phyloP scores from a whole-genome alignment of 768 basidiomycete species.

The Leucocoprinus sp. region DNA sequence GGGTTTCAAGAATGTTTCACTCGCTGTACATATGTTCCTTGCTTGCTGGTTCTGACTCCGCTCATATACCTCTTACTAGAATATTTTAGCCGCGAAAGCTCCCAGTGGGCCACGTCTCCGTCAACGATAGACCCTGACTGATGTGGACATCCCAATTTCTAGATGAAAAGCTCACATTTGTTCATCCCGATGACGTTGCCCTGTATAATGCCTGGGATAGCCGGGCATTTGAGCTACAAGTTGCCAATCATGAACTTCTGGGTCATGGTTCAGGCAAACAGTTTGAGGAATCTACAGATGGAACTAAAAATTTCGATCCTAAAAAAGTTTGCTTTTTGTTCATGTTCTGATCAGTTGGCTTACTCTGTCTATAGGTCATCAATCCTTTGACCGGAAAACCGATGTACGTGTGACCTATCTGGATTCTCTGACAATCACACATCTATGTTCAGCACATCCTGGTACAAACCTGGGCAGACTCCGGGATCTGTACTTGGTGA shows the following conservation, averaged over 20 bases:
- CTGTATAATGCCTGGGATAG: constrained; percentile 75
- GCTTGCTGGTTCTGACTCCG: not conserved
- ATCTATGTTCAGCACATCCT: constrained; percentile 47
- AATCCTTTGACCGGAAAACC: constrained; percentile 76
- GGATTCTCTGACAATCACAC: not conserved
- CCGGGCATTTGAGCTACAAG: constrained; percentile 77
- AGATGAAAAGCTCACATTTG: constrained; percentile 78
- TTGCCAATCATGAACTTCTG: constrained; percentile 84
- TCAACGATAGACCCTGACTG: not conserved
- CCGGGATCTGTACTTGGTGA: constrained; percentile 78
- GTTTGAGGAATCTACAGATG: constrained; percentile 69
- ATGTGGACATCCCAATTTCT: not conserved
- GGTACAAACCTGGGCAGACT: constrained; percentile 87
- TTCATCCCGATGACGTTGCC: constrained; percentile 68
- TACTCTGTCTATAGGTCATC: constrained; percentile 41
- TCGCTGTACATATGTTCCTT: constrained; percentile 43
- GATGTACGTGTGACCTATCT: constrained; percentile 36
- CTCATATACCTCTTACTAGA: constrained; percentile 29
- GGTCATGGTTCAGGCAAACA: constrained; percentile 83
- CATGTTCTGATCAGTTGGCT: not conserved
- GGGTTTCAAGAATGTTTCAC: constrained; percentile 87
- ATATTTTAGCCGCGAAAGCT: constrained; percentile 82
- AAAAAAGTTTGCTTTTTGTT: constrained; percentile 34
- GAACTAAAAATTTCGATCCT: constrained; percentile 76
- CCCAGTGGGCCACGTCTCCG: constrained; percentile 42